Evolutionary conservation across 441 rosid species (phyloP), one percentile per base, ranked within the genome.

Genomic region (Eruca vesicaria): DNA sequence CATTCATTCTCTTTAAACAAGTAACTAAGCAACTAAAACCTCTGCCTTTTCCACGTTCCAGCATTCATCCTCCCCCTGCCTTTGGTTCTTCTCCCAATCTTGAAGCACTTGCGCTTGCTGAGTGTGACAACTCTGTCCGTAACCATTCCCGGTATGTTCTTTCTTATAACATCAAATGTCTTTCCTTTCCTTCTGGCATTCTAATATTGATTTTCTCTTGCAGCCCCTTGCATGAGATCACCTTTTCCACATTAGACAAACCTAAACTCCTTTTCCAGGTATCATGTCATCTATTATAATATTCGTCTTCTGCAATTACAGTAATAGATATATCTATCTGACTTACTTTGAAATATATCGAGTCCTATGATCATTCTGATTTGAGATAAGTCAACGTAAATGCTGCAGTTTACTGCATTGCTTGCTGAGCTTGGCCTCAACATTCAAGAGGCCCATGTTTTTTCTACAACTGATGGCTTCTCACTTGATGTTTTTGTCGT

Each of bases 251-350:
- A 16, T 85, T 83, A 41, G 94, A 89, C 84, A 89, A 85, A 78
- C 94, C 92, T 57, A 89, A 85, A 77, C 94, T 87, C 74, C 92
- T 89, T 65, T 85, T 89, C 79, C 89, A 87, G 92, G 94, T 89
- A 29, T 23, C 2, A 23, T 23, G 26, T 23, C 26, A 3, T 23
- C 26, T 1, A 3, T 23, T 23, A 23, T 3, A 23, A 23, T 23
- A 23, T 23, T 23, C 26, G 26, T 23, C 1, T 23, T 23, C 26
- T 23, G 26, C 26, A 23, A 23, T 23, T 23, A 23, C 26, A 23
- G 26, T 23, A 23, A 23, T 23, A 23, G 26, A 23, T 23, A 23
- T n/a, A 23, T 23, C 2, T 1, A 23, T 23, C 1, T 23, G 26
- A 23, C 26, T 23, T 23, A 23, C 26, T 23, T 3, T 23, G 26